Conservation (phyloP, 192 early-diverging fungal species). For the Haplosporangium gracile region DNA sequence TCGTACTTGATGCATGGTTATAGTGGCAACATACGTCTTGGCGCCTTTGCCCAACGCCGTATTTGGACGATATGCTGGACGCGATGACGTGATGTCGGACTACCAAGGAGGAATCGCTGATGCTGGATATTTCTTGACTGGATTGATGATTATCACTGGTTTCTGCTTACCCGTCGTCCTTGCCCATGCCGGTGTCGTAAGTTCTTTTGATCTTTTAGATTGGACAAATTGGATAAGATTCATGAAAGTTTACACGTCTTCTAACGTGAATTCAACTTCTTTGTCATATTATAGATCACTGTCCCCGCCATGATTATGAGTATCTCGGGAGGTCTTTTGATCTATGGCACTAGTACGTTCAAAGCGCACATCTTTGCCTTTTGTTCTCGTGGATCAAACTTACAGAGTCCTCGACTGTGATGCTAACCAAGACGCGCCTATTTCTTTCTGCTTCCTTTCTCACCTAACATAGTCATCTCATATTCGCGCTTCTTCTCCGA, state of each 20-base stretch:
- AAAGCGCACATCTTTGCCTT: not conserved
- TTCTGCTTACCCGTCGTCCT: constrained; percentile 87
- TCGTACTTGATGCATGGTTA: not conserved
- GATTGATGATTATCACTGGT: constrained; percentile 92
- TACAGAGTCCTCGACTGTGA: not conserved
- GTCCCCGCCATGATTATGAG: constrained; percentile 91
- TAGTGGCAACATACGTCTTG: constrained; percentile 90
- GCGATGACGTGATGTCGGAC: constrained; percentile 79
- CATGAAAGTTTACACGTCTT: not conserved
- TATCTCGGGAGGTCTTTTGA: constrained; percentile 88
- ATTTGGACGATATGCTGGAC: constrained; percentile 77
- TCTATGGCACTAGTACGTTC: constrained; percentile 89
- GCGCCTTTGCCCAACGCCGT: constrained; percentile 94
- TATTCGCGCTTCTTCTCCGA: constrained; percentile 68
- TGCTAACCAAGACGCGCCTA: not conserved
- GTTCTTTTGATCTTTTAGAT: constrained; percentile 19
- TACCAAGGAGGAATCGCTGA: constrained; percentile 70
- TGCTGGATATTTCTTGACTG: constrained; percentile 89
- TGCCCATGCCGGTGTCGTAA: constrained; percentile 83
- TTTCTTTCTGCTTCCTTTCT: constrained; percentile 6
- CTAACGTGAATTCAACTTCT: not conserved
- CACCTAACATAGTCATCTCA: constrained; percentile 60
- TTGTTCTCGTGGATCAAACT: not conserved
- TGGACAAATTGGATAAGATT: not conserved
- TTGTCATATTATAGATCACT: constrained; percentile 71